Base-by-base conservation (phyloP, 345 rosid species). In the Eucalyptus pauciflora region DNA sequence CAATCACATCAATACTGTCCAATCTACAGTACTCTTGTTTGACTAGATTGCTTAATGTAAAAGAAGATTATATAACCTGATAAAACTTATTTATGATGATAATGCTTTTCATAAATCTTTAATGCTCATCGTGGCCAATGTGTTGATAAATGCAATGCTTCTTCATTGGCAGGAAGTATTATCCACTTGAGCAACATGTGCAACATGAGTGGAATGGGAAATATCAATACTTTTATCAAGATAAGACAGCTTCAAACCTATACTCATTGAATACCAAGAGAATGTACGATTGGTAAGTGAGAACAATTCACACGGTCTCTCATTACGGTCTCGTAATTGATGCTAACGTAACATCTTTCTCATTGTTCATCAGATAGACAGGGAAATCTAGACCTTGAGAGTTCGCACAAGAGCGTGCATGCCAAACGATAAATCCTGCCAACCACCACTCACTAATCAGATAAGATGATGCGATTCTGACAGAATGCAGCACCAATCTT, bases 331-430 rank as follows among this genome's bases (percentile, higher is more conserved):
- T 71, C 4, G 27, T 37, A 71, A 71, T 37, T 71, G 81, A 17
- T 69, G 43, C 80, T 31, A 16, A 64, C 25, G 5, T 69, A 31
- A 69, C 18, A 18, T 18, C 81, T 20, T 37, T 10, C 81, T 6
- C 4, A 71, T 37, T 20, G 41, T 71, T 41, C 14, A 18, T 18
- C 27, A 5, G 10, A 37, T 71, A 71, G 81, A 37, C 27, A 22
- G 18, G 27, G 81, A 41, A 37, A 71, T 71, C 46, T 20, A 8
- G 5, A 37, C 81, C 81, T 71, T 18, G 1, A 33, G 25, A 22
- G 8, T 71, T 37, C 46, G 0, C 45, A 33, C 46, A 33, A 22
- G 7, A 4, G 7, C 12, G 2, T 6, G 24, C 46, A 18, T 37
- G 10, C 46, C 81, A 71, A 37, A 18, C 1, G 0, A 71, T 71